Evolutionary conservation across 495 filamentous ascomycete genomes (phyloP).

Genomic region (Rostrohypoxylon terebratum): DNA sequence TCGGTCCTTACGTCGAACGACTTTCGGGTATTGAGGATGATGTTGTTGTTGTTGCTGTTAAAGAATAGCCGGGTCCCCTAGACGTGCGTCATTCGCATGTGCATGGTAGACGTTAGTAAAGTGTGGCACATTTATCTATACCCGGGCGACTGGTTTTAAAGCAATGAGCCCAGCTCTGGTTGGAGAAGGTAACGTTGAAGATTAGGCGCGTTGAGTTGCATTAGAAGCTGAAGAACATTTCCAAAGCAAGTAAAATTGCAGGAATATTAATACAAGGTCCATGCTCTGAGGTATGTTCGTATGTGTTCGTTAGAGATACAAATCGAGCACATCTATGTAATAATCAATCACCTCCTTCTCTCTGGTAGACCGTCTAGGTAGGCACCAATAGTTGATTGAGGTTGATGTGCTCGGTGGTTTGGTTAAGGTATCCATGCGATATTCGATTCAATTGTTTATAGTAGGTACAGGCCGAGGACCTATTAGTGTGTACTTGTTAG

Average conservation of each 20-base stretch:
- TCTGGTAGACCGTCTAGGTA: neutral
- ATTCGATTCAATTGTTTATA: slow-evolving; percentile 11
- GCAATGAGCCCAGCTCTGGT: slow-evolving; percentile 32
- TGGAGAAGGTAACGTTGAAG: slow-evolving; percentile 44
- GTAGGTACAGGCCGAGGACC: neutral
- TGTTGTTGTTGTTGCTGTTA: slow-evolving; percentile 18
- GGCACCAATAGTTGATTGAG: neutral
- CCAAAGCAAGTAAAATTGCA: slow-evolving; percentile 21
- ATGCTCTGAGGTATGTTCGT: slow-evolving; percentile 2
- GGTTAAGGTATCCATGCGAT: neutral
- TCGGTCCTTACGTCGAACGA: slow-evolving; percentile 22
- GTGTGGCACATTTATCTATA: slow-evolving; percentile 43
- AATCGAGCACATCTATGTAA: neutral
- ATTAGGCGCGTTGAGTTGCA: slow-evolving; percentile 41
- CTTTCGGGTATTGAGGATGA: slow-evolving; percentile 26
- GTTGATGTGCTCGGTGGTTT: neutral
- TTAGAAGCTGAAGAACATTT: slow-evolving; percentile 41
- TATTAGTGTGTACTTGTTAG: neutral
- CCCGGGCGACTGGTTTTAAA: slow-evolving; percentile 45
- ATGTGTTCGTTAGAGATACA: neutral
- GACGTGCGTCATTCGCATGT: slow-evolving; percentile 42
- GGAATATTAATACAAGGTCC: neutral
- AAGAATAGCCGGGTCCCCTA: slow-evolving; percentile 39
- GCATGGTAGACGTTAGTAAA: slow-evolving; percentile 31
- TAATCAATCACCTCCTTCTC: neutral